Percentiles rank a stretch among this genome's conserved stretches.
phyloP scores from a whole-genome alignment of 2,329 filamentous ascomycete species.

The Parascedosporium putredinis region DNA sequence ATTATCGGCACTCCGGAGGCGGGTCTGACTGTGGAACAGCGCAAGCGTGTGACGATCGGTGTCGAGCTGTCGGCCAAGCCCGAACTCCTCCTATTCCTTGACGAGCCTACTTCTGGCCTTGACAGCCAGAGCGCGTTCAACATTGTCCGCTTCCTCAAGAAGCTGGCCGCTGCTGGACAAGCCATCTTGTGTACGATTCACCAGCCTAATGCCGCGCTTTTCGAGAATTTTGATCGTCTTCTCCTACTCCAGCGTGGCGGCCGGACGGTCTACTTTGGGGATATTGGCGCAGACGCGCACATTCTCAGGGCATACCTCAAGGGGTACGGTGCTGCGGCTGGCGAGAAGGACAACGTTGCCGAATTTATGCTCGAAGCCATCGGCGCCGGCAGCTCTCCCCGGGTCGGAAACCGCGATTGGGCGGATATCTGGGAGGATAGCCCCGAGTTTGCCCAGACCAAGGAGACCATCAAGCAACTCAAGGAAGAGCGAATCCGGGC shows the following conservation, averaged over 20 bases:
- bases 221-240: conserved; percentile 80
- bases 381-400: conserved; percentile 61
- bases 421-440: conserved; percentile 68
- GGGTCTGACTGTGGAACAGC: conserved; percentile 57
- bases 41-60: conserved; percentile 77
- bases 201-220: conserved; percentile 76
- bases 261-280: conserved; percentile 75
- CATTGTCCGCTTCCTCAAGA: conserved; percentile 58
- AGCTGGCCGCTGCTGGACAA: conserved; percentile 67
- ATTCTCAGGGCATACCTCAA: conserved; percentile 56
- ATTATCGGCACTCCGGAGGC: conserved; percentile 53
- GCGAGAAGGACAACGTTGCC: conserved; percentile 46
- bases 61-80: conserved; percentile 82
- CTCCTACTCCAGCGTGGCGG: conserved; percentile 70
- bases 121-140: conserved; percentile 61
- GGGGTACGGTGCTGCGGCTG: conserved; percentile 49
- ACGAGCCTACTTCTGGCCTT: conserved; percentile 68
- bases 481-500: conserved; percentile 46
- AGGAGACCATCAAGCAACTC: conserved; percentile 55
- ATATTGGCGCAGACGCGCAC: conserved; percentile 66
- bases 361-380: conserved; percentile 85
- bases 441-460: conserved; percentile 56
- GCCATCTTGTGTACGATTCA: conserved; percentile 88
- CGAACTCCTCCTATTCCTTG: conserved; percentile 64
- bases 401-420: conserved; percentile 69